Percentiles rank a stretch among this genome's conserved stretches.
phyloP scores from a whole-genome alignment of 768 basidiomycete genomes.

The Phanerochaete sordida region DNA sequence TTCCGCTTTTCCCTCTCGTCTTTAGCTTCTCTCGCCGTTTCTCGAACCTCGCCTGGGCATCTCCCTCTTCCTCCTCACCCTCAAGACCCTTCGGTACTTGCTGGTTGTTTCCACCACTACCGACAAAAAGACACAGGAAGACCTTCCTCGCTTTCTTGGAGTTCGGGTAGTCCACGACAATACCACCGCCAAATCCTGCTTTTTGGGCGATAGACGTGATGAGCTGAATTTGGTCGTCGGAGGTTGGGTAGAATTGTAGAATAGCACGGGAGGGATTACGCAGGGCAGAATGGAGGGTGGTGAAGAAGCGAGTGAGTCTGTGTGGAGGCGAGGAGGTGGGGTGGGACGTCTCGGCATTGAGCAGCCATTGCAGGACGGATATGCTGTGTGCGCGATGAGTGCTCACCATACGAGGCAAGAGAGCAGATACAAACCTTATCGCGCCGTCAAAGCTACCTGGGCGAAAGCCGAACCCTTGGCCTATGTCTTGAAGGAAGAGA shows the following conservation, averaged over 20 bases:
- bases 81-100: constrained; percentile 77
- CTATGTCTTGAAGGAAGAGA: constrained; percentile 94
- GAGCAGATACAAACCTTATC: constrained; percentile 62
- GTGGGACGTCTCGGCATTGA: constrained; percentile 93
- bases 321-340: constrained; percentile 87
- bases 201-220: constrained; percentile 91
- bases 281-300: constrained; percentile 83
- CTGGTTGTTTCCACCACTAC: constrained; percentile 56
- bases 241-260: constrained; percentile 94
- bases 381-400: constrained; percentile 49
- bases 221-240: constrained; percentile 94
- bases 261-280: constrained; percentile 83
- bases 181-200: constrained; percentile 94
- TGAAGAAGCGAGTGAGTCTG: constrained; percentile 86
- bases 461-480: constrained; percentile 95
- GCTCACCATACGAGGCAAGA: no score
- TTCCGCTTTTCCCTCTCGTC: constrained; percentile 54
- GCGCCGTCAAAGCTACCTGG: constrained; percentile 98
- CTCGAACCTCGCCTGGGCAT: constrained; percentile 67
- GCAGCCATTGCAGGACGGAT: constrained; percentile 97
- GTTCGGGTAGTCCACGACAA: constrained; percentile 97
- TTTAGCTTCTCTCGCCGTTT: constrained; percentile 68
- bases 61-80: constrained; percentile 51
- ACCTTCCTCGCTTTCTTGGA: constrained; percentile 95
- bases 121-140: constrained; percentile 90